Evolutionary conservation across 345 rosid genomes (phyloP), one percentile per base, ranked within the genome.

Genomic region (Eutrema yunnanense): DNA sequence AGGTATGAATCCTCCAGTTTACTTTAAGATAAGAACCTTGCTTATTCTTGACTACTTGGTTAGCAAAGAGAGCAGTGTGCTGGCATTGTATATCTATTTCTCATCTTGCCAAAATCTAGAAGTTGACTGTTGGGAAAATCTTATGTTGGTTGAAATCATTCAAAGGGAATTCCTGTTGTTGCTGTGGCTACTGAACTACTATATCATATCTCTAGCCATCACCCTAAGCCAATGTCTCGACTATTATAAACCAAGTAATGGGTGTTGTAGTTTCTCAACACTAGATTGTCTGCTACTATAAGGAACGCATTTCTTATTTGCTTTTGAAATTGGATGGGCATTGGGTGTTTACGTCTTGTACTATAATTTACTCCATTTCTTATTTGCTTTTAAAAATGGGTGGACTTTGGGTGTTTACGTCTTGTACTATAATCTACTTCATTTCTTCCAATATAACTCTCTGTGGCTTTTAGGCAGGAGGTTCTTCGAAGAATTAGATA

Each of bases 401-500:
- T 46, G 8, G 1, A 27, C 43, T 30, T 47, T n/a, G 34, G 55
- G 34, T 34, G n/a, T 64, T 8, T n/a, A 46, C 2, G 33, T 22
- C 9, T 8, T 66, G 47, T 59, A 32, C 26, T 40, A 30, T 41
- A 13, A 14, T 30, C 2, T 42, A 42, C 4, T 38, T 44, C 62
- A 16, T 64, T 22, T 76, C 16, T 43, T 53, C 46, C 27, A 46
- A 43, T 56, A 40, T 57, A 64, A 72, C 57, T 62, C 43, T 12
- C 22, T 26, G 59, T 63, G 64, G 73, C 61, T 74, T 78, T 38
- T 77, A 95, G 99, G 99, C 49, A 86, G 86, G 85, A 87, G 97
- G 77, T 95, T 95, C 83, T 95, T 95, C 58, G 96, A 95, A 86
- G 99, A 95, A 66, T 80, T 95, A 67, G 99, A 95, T 77, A 85